phyloP scores from a whole-genome alignment of 2,329 filamentous ascomycete genomes.

The Scytalidium sp. region DNA sequence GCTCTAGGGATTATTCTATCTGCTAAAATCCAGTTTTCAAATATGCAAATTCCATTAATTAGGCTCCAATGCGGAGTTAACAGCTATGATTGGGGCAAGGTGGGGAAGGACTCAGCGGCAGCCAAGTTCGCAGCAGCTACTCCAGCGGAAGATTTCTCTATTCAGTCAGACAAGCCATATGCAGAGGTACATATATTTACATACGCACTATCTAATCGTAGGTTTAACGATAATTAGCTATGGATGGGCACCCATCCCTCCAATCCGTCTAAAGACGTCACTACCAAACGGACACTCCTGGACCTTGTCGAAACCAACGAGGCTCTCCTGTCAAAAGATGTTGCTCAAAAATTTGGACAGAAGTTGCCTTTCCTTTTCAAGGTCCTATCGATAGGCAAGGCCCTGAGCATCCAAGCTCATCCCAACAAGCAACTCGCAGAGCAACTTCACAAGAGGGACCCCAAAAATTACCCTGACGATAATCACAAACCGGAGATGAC shows the following conservation, averaged over 20 bases:
- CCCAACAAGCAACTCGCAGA: constrained; percentile 94
- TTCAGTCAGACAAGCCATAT: constrained; percentile 87
- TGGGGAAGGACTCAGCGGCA: constrained; percentile 81
- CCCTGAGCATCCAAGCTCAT: constrained; percentile 94
- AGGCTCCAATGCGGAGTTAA: constrained; percentile 90
- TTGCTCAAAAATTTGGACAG: constrained; percentile 71
- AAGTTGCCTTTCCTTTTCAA: constrained; percentile 98
- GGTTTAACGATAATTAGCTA: constrained; percentile 52
- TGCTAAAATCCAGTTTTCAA: neutral
- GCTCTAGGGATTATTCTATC: neutral
- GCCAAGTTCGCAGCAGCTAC: constrained; percentile 88
- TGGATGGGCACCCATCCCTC: constrained; percentile 99
- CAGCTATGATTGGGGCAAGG: constrained; percentile 99
- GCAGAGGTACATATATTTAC: constrained; percentile 65
- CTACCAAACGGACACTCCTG: constrained; percentile 79
- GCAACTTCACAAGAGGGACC: constrained; percentile 78
- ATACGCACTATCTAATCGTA: constrained; percentile 54
- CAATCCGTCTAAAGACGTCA: constrained; percentile 86
- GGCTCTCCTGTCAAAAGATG: constrained; percentile 70
- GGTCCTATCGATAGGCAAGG: constrained; percentile 92
- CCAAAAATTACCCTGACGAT: constrained; percentile 96
- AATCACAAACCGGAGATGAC: constrained; percentile 99
- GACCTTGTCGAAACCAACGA: constrained; percentile 87
- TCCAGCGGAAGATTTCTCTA: constrained; percentile 67
- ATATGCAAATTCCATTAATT: constrained; percentile 67